Evolutionary conservation across 192 early-diverging fungal species (phyloP), one percentile per base, ranked within the genome.

Genomic region (Chytriomyces confervae): DNA sequence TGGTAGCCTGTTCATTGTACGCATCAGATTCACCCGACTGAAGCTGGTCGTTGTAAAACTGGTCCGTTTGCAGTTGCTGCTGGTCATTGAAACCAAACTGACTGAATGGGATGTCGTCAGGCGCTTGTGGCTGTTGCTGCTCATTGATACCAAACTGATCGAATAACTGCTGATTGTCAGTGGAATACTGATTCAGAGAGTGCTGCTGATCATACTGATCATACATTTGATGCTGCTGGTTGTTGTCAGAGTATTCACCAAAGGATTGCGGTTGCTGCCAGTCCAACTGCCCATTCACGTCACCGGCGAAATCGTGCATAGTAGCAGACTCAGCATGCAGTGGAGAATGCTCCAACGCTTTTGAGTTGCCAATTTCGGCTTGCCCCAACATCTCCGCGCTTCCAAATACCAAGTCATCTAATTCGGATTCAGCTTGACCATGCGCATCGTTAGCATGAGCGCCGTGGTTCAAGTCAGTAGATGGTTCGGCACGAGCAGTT

Each of bases 351-450:
- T 57, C 53, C 36, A 36, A 4, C 36, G 36, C 36, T 36, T 36
- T 36, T 36, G 36, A 36, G 36, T 36, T 57, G 53, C 53, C 53
- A 57, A 20, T n/a, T 20, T 57, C 53, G 53, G 53, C 53, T n/a
- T 13, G 20, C 16, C 13, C 20, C 53, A 57, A 36, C 36, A 36
- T 3, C 53, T 13, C 16, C 53, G 16, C 53, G 5, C 53, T 57
- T 57, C 53, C 53, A 57, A 57, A 20, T 57, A 57, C 53, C 20
- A 57, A 57, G 53, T 57, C 53, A 57, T 57, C 53, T 20, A 57
- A 57, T 20, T 57, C 53, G 53, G 36, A 36, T 36, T 57, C 53
- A 13, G 53, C 20, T n/a, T 57, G 53, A 57, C 20, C 53, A 5
- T 13, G 53, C 53, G 53, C 53, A 13, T 57, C 53, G 16, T 13